Evolutionary conservation across 495 filamentous ascomycete species (phyloP), one percentile per base, ranked within the genome.

Genomic region (Penicillium macrosclerotiorum): DNA sequence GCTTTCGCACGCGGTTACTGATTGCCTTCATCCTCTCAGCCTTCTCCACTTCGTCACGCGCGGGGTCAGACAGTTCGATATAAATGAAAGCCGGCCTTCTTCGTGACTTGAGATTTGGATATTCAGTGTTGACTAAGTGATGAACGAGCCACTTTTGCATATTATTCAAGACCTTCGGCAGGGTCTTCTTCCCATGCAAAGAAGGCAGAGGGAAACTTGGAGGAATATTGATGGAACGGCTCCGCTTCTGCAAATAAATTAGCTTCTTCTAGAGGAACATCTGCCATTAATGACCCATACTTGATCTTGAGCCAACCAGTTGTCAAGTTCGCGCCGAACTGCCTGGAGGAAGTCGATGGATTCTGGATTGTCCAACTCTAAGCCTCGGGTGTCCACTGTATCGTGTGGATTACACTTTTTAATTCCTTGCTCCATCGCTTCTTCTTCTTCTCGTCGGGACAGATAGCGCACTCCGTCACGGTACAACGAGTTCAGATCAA

Each of bases 61-160:
- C 54, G 17, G 73, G 55, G 51, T 84, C 71, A 37, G 59, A 69
- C 12, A 62, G 54, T 4, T 75, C 57, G 47, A 88, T 71, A 39
- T 76, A 73, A 19, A 88, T 66, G 47, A 71, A 81, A n/a, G 59
- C 57, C 4, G 59, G 46, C 27, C 66, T 68, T 23, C 67, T 54
- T 23, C 79, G 60, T 1, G 75, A 69, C 18, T 70, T 68, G 30
- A 83, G 64, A 3, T 65, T 59, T 0, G 86, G 81, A 44, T 80
- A 89, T 54, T 86, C 82, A 8, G 69, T 64, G 8, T 77, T 75
- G 25, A 90, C 68, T 4, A 89, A 61, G 47, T 89, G 83, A 54
- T 89, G 80, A 5, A 90, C 72, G 13, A 90, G 73, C 12, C 79
- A 71, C 48, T 81, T 82, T 49, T 91, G 81, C 37, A 70, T 77